A percentile compares a stretch with the other conserved stretches of the same genome.
Conservation (phyloP, 176 grass and related monocot species). For the Oryza glumipatula region DNA sequence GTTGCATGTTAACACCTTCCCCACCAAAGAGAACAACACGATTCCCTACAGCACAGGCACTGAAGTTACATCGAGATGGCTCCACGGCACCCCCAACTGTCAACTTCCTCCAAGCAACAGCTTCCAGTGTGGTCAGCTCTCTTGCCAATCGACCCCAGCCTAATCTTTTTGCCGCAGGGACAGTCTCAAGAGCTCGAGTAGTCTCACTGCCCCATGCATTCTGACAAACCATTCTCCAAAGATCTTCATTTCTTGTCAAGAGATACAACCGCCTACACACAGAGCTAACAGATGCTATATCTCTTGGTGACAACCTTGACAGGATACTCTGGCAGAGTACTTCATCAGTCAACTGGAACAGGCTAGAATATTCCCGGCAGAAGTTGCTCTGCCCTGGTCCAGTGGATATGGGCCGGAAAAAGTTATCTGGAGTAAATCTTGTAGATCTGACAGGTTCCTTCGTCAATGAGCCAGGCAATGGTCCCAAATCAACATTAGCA, state of each 20-base stretch:
- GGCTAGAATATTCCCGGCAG: constrained; percentile 69
- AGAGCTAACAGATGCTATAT: constrained; percentile 92
- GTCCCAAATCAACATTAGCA: constrained; percentile 77
- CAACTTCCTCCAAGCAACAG: constrained; percentile 80
- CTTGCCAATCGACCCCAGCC: constrained; percentile 86
- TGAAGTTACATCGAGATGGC: constrained; percentile 95
- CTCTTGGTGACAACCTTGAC: constrained; percentile 81
- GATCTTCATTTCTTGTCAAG: constrained; percentile 85
- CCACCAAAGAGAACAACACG: constrained; percentile 92
- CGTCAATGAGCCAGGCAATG: constrained; percentile 54
- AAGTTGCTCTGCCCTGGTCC: constrained; percentile 50
- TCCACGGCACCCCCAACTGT: constrained; percentile 88
- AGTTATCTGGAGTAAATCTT: constrained; percentile 50
- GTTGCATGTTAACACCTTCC: constrained; percentile 96
- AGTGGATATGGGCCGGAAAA: constrained; percentile 32
- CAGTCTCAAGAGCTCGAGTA: constrained; percentile 77
- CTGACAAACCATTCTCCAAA: constrained; percentile 96
- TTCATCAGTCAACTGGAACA: constrained; percentile 87
- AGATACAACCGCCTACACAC: constrained; percentile 64
- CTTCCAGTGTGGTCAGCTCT: constrained; percentile 87
- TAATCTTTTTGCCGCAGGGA: constrained; percentile 71
- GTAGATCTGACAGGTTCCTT: constrained; percentile 61
- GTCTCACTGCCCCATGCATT: constrained; percentile 95
- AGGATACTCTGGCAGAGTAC: constrained; percentile 85
- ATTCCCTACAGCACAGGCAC: constrained; percentile 93